Percentiles rank a stretch among this genome's conserved stretches.
These are phyloP conservation scores for Schizopora paradoxa DNA, from an alignment of 1,284 basidiomycete genomes.

Conservation along the genomic window DNA sequence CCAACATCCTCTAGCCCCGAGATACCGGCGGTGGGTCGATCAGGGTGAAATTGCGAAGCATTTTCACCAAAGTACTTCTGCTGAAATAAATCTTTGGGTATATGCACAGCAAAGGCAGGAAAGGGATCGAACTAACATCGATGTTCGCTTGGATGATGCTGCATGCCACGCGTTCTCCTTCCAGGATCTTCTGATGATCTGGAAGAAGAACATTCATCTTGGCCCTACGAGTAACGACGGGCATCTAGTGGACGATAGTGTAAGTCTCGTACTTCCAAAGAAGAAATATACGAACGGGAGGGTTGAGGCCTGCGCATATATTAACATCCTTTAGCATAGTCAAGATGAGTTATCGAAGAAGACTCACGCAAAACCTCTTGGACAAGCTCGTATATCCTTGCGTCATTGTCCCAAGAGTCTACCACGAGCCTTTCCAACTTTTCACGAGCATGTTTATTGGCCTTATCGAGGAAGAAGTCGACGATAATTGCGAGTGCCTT, in stretches of 20 bases:
- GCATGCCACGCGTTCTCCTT: constrained; percentile 35
- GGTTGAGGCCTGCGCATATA: no score
- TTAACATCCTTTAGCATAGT: no score
- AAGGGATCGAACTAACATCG: no score
- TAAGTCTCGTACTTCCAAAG: constrained; percentile 12
- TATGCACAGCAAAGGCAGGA: constrained; percentile 23
- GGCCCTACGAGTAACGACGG: constrained; percentile 39
- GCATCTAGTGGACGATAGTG: constrained; percentile 21
- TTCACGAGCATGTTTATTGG: constrained; percentile 33
- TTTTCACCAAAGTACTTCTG: constrained; percentile 27
- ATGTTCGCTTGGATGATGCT: constrained; percentile 39
- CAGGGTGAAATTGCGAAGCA: constrained; percentile 1
- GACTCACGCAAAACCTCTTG: constrained; percentile 48
- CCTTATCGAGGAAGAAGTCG: constrained; percentile 55
- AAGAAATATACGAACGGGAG: neutral
- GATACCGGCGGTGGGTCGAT: constrained; percentile 3
- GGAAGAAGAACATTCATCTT: constrained; percentile 22
- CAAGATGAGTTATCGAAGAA: no score
- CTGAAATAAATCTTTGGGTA: no score
- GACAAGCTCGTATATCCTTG: constrained; percentile 41
- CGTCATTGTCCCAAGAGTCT: constrained; percentile 24
- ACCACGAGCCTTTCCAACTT: constrained; percentile 38
- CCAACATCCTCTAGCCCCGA: constrained; percentile 34
- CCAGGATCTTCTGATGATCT: no score
- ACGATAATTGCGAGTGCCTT: constrained; percentile 53